Percentiles rank a stretch among this genome's conserved stretches.
Conservation (phyloP, 768 basidiomycete species). For the Tephrocybe rancida region DNA sequence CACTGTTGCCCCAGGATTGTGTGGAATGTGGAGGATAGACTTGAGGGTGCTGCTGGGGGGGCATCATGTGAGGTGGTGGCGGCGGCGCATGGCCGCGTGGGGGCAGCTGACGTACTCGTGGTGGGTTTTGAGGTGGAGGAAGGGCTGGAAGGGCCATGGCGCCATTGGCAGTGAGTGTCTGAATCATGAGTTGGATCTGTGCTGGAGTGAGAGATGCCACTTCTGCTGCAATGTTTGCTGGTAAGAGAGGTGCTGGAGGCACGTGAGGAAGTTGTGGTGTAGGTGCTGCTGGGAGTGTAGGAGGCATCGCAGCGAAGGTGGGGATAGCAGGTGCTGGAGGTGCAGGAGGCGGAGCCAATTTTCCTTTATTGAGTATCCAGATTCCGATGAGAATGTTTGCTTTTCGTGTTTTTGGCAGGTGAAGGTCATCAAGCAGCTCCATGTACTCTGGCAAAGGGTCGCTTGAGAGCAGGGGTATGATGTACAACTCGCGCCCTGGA, state of each 20-base stretch:
- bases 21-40: conserved; percentile 20
- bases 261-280: conserved; percentile 21
- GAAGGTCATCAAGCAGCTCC: conserved; percentile 78
- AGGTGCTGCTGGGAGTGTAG: conserved; percentile 16
- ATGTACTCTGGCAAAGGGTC: conserved; percentile 82
- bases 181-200: conserved; percentile 71
- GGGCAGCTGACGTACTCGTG: background rate
- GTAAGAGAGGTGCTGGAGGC: conserved; percentile 24
- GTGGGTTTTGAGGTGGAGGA: conserved; percentile 12
- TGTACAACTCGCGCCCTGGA: conserved; percentile 85
- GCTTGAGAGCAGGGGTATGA: conserved; percentile 71
- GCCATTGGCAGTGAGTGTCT: conserved; percentile 50
- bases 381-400: conserved; percentile 76
- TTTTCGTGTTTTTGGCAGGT: conserved; percentile 64
- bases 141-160: conserved; percentile 26
- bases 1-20: conserved; percentile 13
- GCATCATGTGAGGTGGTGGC: conserved; percentile 15
- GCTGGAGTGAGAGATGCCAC: conserved; percentile 76
- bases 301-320: conserved; percentile 19
- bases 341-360: conserved; percentile 50
- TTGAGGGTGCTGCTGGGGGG: conserved; percentile 26
- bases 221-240: conserved; percentile 65
- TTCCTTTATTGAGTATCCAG: conserved; percentile 85
- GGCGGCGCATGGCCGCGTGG: conserved; percentile 6
- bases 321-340: conserved; percentile 21